phyloP scores from a whole-genome alignment of 371 early-diverging fungal species.

The Rhizomucor miehei region DNA sequence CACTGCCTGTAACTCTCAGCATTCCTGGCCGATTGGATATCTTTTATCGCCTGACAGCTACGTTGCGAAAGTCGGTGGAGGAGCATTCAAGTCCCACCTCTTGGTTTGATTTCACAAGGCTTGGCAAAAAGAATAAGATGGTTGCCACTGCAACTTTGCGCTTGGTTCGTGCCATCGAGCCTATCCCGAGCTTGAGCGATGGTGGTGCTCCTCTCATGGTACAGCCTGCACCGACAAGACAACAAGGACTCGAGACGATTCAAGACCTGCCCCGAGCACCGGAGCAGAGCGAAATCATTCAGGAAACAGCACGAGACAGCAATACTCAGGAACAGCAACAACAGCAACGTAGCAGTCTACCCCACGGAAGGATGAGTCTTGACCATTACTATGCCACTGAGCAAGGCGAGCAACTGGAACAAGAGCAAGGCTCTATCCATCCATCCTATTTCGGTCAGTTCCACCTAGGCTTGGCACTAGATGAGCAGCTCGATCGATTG shows the following conservation, averaged over 20 bases:
- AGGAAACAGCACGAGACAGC: background rate
- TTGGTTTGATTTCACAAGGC: slow-evolving; percentile 9
- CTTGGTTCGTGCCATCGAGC: slow-evolving; percentile 7
- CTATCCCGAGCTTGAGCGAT: slow-evolving; percentile 11
- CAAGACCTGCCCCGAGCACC: background rate
- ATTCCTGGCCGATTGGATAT: slow-evolving; percentile 35
- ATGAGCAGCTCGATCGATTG: slow-evolving; percentile 36
- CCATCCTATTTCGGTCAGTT: slow-evolving; percentile 6
- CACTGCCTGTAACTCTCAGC: slow-evolving; percentile 25
- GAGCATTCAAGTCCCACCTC: background rate
- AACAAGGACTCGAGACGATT: background rate
- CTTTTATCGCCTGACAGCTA: slow-evolving; percentile 28
- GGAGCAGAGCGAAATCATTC: background rate
- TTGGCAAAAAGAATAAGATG: slow-evolving; percentile 6
- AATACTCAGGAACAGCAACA: background rate
- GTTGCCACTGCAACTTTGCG: slow-evolving; percentile 8
- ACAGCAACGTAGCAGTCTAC: background rate
- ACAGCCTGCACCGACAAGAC: background rate
- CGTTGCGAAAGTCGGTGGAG: slow-evolving; percentile 6
- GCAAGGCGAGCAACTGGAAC: background rate
- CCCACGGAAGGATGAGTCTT: slow-evolving; percentile 8
- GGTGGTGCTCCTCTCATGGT: background rate
- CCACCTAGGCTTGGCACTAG: slow-evolving; percentile 18
- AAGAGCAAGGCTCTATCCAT: slow-evolving; percentile 1
- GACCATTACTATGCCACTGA: slow-evolving; percentile 13